phyloP scores from a whole-genome alignment of 108 stramenopile species.

The Fistulifera solaris region DNA sequence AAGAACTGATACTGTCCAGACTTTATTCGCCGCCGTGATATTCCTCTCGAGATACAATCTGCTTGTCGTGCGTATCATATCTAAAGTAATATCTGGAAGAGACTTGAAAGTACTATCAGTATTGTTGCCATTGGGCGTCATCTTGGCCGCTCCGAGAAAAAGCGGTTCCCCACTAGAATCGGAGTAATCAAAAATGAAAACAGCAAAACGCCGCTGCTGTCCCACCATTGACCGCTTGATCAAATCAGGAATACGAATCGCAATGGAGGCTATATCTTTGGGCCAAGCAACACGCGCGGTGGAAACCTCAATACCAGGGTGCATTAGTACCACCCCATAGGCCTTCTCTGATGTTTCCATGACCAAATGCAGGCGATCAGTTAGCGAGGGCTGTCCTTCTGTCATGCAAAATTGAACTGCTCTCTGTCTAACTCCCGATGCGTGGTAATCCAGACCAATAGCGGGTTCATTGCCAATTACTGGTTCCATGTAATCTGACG shows the following conservation, averaged over 20 bases:
- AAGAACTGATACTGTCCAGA: constrained; percentile 30
- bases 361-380: constrained; percentile 9
- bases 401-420: background rate
- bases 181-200: constrained; percentile 14
- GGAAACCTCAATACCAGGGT: constrained; percentile 11
- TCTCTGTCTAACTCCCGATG: background rate
- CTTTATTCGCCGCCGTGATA: constrained; percentile 17
- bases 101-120: background rate
- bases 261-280: constrained; percentile 17
- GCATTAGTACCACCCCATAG: constrained; percentile 19
- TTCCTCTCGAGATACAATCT: constrained; percentile 2
- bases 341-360: constrained; percentile 6
- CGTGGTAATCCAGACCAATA: constrained; percentile 25
- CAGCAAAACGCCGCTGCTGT: background rate
- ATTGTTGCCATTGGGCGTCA: background rate
- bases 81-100: constrained; percentile 4
- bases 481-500: constrained; percentile 37
- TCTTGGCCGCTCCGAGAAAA: constrained; percentile 2
- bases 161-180: constrained; percentile 1
- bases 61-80: background rate
- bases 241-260: constrained; percentile 22
- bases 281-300: constrained; percentile 6
- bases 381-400: constrained; percentile 10
- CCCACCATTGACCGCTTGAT: background rate
- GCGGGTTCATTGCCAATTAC: constrained; percentile 35